Evolutionary conservation across 2,329 filamentous ascomycete genomes (phyloP), one percentile per base, ranked within the genome.

Genomic region (Trichoderma sp.): DNA sequence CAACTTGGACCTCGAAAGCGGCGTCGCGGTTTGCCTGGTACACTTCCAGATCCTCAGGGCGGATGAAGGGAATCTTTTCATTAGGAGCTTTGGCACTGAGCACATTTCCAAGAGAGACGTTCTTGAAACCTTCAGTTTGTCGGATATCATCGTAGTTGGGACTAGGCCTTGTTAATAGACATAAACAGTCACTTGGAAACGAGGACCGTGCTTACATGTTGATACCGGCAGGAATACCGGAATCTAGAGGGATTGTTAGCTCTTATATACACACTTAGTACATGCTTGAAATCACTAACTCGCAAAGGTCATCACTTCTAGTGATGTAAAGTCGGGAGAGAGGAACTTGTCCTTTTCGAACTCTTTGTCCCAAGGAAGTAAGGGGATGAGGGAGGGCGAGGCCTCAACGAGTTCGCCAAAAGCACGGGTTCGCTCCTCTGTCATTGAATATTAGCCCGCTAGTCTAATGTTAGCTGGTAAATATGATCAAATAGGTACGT

Each of bases 311-410:
- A 97, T 81, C 3, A 97, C 94, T 79, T 99, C 96, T 1, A 98
- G 85, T 11, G 92, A 96, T 0, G 96, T 98, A 77, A 99, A 99
- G 78, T 99, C 96, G 0, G 96, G 96, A 64, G 93, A 95, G 43
- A 97, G 81, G 80, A 99, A 99, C 76, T 91, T 94, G 83, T 97
- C 94, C 81, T 98, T 98, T 78, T 99, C 96, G 73, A 98, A 99
- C 0, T 93, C 91, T 58, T 87, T 86, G 43, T 85, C 83, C 96
- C 96, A 99, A 0, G 96, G 96, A 16, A 99, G 83, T 71, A 96
- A 89, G 7, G 94, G 93, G 63, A 99, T 97, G 77, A 97, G 90
- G 56, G 84, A 83, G 13, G 94, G 91, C 0, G 96, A 94, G 30
- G 90, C 90, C 24, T 90, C 86, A 5, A 98, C 96, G 1, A 98